These are phyloP conservation scores for Acorus calamus DNA, from an alignment of 106 monocot genomes.

Conservation along the genomic window DNA sequence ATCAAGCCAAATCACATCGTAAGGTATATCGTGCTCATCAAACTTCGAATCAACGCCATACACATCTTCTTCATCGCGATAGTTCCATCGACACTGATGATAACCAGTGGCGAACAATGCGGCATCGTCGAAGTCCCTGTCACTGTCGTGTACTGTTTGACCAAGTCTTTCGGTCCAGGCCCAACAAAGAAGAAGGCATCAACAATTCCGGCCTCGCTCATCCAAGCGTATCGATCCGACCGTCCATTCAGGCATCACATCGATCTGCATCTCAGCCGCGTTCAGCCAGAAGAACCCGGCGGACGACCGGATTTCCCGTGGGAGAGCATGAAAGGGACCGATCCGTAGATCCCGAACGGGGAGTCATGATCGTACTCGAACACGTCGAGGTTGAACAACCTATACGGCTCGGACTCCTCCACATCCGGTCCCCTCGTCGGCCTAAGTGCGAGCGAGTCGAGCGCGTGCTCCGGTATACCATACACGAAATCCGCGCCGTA, in stretches of 20 bases:
- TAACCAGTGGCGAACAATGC: constrained; percentile 79
- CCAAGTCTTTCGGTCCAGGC: constrained; percentile 81
- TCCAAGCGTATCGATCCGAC: constrained; percentile 81
- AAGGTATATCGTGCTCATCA: constrained; percentile 96
- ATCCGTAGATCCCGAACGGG: constrained; percentile 89
- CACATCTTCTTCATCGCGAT: constrained; percentile 94
- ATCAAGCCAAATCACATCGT: constrained; percentile 97
- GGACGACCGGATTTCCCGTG: constrained; percentile 39
- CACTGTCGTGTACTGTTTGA: constrained; percentile 58
- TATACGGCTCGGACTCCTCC: constrained; percentile 81
- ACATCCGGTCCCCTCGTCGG: constrained; percentile 74
- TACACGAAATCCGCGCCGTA: constrained; percentile 86
- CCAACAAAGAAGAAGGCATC: constrained; percentile 93
- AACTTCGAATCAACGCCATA: constrained; percentile 71
- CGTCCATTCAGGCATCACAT: constrained; percentile 86
- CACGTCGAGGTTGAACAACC: constrained; percentile 90
- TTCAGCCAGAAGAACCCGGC: constrained; percentile 98
- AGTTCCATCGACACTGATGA: constrained; percentile 99
- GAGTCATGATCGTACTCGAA: constrained; percentile 91
- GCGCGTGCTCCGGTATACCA: constrained; percentile 94
- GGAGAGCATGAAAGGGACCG: constrained; percentile 92
- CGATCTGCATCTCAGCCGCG: constrained; percentile 98
- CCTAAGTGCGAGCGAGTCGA: constrained; percentile 43
- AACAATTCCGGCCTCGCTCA: constrained; percentile 88
- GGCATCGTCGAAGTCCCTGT: constrained; percentile 85